phyloP scores from a whole-genome alignment of 345 rosid species.

The Balakata baccata region DNA sequence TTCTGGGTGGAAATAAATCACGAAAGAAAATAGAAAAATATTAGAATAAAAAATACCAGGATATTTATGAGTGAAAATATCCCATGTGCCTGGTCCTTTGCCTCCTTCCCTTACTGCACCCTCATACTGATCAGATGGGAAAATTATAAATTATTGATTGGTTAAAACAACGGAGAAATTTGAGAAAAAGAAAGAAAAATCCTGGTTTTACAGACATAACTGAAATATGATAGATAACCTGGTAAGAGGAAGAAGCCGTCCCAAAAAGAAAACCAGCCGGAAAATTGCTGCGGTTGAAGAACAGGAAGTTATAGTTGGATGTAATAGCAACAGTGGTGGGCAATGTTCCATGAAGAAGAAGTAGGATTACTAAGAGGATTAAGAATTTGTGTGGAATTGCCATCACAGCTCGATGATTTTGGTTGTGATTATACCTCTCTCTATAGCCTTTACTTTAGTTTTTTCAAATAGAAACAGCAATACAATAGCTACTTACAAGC shows the following conservation, averaged over 20 bases:
- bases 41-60: not conserved
- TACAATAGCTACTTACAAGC: too few species aligned
- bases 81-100: conserved; percentile 14
- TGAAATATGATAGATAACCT: not conserved
- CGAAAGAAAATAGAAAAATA: not conserved
- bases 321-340: not conserved
- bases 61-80: not conserved
- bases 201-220: not conserved
- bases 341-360: not conserved
- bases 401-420: too few species aligned
- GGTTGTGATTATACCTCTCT: too few species aligned
- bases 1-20: too few species aligned
- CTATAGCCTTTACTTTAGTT: too few species aligned
- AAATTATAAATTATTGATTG: not conserved
- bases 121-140: conserved; percentile 1
- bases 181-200: not conserved
- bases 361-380: not conserved
- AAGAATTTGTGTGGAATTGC: too few species aligned
- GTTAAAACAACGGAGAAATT: not conserved
- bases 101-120: not conserved
- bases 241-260: conserved; percentile 2
- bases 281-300: not conserved
- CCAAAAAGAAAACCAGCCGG: conserved; percentile 2
- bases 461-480: too few species aligned
- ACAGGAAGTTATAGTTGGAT: not conserved